phyloP scores from a whole-genome alignment of 768 basidiomycete species.

The Suillus plorans region DNA sequence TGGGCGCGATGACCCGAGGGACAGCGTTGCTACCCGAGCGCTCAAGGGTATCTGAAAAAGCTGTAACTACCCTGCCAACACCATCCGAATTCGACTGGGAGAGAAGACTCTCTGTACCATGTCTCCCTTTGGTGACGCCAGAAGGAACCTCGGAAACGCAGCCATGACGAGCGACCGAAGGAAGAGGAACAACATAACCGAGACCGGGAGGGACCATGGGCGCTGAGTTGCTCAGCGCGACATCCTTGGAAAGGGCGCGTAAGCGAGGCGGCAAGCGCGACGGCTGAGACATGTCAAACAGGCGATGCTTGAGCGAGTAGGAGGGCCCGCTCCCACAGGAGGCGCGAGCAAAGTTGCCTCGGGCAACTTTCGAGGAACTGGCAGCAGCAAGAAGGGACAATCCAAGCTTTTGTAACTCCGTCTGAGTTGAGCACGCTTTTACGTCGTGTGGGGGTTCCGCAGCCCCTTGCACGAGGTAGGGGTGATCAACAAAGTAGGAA shows the following conservation, averaged over 20 bases:
- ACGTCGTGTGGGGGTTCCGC: constrained; percentile 24
- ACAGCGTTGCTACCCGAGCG: background rate
- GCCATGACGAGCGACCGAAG: background rate
- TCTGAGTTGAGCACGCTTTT: constrained; percentile 18
- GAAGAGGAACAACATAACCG: background rate
- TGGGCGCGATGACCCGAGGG: background rate
- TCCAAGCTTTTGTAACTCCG: constrained; percentile 4
- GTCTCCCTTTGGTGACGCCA: constrained; percentile 14
- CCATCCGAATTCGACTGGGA: constrained; percentile 19
- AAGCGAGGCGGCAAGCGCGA: background rate
- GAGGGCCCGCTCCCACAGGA: constrained; percentile 7
- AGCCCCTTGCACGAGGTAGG: constrained; percentile 15
- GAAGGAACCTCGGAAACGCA: background rate
- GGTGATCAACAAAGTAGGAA: constrained; percentile 12
- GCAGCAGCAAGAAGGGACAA: background rate
- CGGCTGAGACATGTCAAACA: constrained; percentile 1
- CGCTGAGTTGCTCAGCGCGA: background rate
- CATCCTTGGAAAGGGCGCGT: background rate
- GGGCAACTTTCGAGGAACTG: constrained; percentile 4
- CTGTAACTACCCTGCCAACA: constrained; percentile 4
- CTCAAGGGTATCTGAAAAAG: background rate
- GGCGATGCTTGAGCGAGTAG: background rate
- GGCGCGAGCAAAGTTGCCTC: constrained; percentile 2
- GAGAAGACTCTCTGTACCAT: constrained; percentile 20
- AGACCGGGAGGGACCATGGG: constrained; percentile 10